Evolutionary conservation across 1,284 basidiomycete species (phyloP).

Genomic region (Amylostereum chailletii): DNA sequence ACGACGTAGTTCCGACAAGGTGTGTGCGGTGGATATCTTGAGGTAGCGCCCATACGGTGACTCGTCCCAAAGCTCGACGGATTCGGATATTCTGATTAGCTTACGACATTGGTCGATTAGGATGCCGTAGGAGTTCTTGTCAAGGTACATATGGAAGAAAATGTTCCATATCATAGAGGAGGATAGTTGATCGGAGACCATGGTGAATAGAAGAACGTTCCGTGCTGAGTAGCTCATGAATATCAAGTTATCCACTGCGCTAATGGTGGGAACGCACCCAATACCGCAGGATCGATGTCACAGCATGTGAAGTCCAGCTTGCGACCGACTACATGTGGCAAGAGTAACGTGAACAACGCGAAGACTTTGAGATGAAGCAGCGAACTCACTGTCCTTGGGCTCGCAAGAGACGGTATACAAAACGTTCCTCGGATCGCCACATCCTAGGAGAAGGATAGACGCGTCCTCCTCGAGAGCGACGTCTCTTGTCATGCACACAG

Average conservation of each 20-base stretch:
- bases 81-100: conserved; percentile 27
- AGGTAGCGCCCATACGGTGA: conserved; percentile 32
- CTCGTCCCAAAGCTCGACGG: conserved; percentile 32
- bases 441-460: conserved; percentile 41
- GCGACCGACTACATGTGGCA: conserved; percentile 20
- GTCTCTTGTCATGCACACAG: conserved; percentile 38
- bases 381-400: conserved; percentile 1
- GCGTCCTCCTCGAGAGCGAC: conserved; percentile 36
- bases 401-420: conserved; percentile 33
- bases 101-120: conserved; percentile 36
- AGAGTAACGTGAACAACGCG: too few relatives aligned
- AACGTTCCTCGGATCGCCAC: conserved; percentile 53
- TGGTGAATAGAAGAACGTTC: conserved; percentile 27
- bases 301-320: conserved; percentile 51
- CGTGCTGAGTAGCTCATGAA: conserved; percentile 23
- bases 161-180: conserved; percentile 39
- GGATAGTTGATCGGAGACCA: conserved; percentile 25
- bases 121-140: conserved; percentile 27
- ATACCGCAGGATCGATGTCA: conserved; percentile 46
- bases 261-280: conserved; percentile 28
- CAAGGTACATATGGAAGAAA: conserved; percentile 46
- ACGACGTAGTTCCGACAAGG: conserved; percentile 31
- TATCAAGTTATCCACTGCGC: neutral
- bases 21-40: conserved; percentile 26
- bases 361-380: too few relatives aligned